Conservation (phyloP, 2,329 filamentous ascomycete species). For the Aureobasidium namibiae region DNA sequence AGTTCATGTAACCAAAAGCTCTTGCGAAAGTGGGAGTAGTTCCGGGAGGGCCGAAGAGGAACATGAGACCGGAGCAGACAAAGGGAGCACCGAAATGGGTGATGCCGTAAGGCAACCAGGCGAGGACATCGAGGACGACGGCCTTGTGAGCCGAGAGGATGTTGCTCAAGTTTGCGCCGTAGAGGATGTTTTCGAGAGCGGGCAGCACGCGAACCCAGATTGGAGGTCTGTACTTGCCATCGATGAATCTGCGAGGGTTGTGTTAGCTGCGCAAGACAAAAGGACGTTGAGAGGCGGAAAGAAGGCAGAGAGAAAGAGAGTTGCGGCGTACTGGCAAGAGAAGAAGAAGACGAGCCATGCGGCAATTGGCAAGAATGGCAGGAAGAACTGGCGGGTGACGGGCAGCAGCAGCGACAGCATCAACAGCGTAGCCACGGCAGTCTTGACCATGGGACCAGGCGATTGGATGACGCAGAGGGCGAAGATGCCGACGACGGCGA, state of each 20-base stretch:
- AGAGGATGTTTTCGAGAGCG: conserved; percentile 90
- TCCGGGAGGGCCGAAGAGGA: conserved; percentile 80
- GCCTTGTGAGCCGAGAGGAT: conserved; percentile 87
- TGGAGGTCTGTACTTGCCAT: conserved; percentile 76
- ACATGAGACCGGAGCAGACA: conserved; percentile 69
- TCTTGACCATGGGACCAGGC: conserved; percentile 71
- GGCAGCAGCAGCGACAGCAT: conserved; percentile 69
- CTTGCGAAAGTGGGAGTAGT: conserved; percentile 77
- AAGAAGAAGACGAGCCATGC: conserved; percentile 89
- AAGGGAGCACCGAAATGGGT: conserved; percentile 83
- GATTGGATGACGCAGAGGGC: conserved; percentile 72
- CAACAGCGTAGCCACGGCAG: conserved; percentile 58
- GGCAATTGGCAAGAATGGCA: conserved; percentile 77
- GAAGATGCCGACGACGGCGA: conserved; percentile 70
- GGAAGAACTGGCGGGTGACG: conserved; percentile 80
- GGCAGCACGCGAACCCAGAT: conserved; percentile 95
- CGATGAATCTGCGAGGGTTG: conserved; percentile 62
- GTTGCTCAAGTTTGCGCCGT: conserved; percentile 91
- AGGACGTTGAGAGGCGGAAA: too few relatives aligned
- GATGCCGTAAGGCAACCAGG: conserved; percentile 89
- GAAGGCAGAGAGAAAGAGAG: not conserved
- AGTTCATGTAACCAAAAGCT: conserved; percentile 87
- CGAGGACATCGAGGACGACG: conserved; percentile 73
- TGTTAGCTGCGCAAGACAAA: not conserved
- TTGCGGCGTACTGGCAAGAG: conserved; percentile 68